Evolutionary conservation across 225 moss, liverwort and hornwort species (phyloP).

Genomic region (Rhytidiadelphus loreus): DNA sequence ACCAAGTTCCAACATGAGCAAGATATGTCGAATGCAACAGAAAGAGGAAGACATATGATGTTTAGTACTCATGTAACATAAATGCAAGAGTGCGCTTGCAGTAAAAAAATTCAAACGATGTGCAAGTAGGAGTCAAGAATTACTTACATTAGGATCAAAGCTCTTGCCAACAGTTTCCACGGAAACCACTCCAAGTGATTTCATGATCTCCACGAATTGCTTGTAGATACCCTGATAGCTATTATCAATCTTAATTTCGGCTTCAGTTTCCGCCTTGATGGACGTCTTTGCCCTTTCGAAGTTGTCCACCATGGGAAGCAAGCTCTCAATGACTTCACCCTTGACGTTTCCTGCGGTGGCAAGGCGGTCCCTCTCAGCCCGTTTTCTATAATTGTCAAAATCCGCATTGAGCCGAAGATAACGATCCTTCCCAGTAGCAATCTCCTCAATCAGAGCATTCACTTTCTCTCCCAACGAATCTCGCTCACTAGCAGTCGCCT

Average conservation of each 20-base stretch:
- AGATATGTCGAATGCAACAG: not conserved
- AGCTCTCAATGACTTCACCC: constrained; percentile 82
- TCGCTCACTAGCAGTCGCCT: constrained; percentile 39
- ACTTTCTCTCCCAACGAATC: constrained; percentile 73
- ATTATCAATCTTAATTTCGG: constrained; percentile 85
- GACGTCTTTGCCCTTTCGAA: constrained; percentile 92
- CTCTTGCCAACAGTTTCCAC: constrained; percentile 85
- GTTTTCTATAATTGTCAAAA: constrained; percentile 95
- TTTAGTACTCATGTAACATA: not conserved
- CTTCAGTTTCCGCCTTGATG: constrained; percentile 77
- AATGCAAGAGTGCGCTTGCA: not conserved
- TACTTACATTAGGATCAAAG: constrained; percentile 81
- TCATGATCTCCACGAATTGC: constrained; percentile 99
- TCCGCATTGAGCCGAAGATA: constrained; percentile 91
- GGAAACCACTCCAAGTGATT: constrained; percentile 80
- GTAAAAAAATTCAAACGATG: not conserved
- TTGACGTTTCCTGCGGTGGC: constrained; percentile 51
- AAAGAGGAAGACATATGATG: not conserved
- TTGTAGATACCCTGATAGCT: constrained; percentile 98
- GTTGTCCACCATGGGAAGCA: constrained; percentile 98
- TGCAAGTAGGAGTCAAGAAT: not conserved
- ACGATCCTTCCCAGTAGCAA: constrained; percentile 58
- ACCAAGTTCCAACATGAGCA: not conserved
- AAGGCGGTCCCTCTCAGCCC: constrained; percentile 70
- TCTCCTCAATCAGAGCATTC: constrained; percentile 52